Base-by-base conservation (phyloP, 257 asterid species). In the Gentiana straminea region DNA sequence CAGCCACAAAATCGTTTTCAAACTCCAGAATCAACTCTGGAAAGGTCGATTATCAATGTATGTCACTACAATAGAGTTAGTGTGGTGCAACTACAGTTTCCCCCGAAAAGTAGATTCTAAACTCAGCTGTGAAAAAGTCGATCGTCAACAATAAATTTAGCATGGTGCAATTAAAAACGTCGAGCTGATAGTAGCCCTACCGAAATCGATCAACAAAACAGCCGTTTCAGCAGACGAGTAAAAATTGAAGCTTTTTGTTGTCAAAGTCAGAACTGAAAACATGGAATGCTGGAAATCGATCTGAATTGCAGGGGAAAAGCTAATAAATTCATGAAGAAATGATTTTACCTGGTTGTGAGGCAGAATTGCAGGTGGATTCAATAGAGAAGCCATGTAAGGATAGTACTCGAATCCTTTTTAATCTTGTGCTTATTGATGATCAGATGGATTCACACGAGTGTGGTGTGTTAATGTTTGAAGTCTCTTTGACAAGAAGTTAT, bases 301-400 rank as follows among this genome's bases (percentile, higher is more conserved):
- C 24, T 24, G 24, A 24, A 24, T 24, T 24, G 24, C 24, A 24
- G 24, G 24, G 24, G 24, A 24, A 24, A 24, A 24, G 24, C 24
- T 24, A 24, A 24, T 24, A 24, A 24, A 24, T 24, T 24, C 24
- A 41, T 41, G 9, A 0, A 10, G 7, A 44, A 68, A 12, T n/a
- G 41, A 37, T 3, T n/a, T 51, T 71, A 81, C 86, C 85, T 81
- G 77, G 69, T 64, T 75, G 41, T 55, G 61, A 49, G 73, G 79
- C 56, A 75, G 64, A 59, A 68, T 73, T 45, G 73, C 73, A 52
- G 82, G 65, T 62, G 87, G 77, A 71, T 51, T 74, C 57, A 75
- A 72, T 38, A 84, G 69, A 75, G 85, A 79, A 75, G 90, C 90
- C 94, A 81, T 84, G 66, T 62, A 36, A 45, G 48, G 53, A 24